Base-by-base conservation (phyloP, 2,329 filamentous ascomycete species). In the Fusarium fujikuroi region DNA sequence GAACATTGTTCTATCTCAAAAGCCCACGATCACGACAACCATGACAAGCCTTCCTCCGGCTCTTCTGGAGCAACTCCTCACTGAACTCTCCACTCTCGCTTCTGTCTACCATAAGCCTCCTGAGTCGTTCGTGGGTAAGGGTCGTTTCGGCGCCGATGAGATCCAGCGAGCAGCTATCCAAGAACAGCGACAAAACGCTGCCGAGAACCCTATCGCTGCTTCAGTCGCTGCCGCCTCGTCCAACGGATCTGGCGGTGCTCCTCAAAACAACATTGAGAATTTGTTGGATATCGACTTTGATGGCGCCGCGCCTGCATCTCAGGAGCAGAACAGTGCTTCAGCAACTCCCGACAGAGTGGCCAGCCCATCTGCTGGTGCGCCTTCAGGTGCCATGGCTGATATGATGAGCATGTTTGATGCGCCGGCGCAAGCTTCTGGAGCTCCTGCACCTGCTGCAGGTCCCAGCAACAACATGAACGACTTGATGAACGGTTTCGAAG, bases 21-120 rank as follows among this genome's bases (percentile, higher is more conserved):
- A 98, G 82, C 96, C 96, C 9, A 92, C 95, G 36, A 99, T 99
- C 79, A 92, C 93, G 43, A 95, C 95, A 28, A 99, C 96, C 32
- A 98, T 99, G 85, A 93, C 93, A 64, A 95, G 93, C 64, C 88
- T 98, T 36, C 95, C 96, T 4, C 89, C 93, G 9, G 87, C 91
- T 39, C 88, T 99, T 11, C 89, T 99, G 47, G 95, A 99, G 70
- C 92, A 95, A 81, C 90, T 99, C n/a, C 90, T 99, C 14, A 88
- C 89, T 15, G 95, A 99, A 82, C 90, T 99, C 37, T 98, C 95
- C 18, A 98, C 96, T 15, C 89, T 99, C 36, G 95, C 96, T 12
- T 98, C 95, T 3, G 96, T 99, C 28, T 99, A 99, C 84, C 96
- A 99, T 89, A 98, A 97, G 85, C 95, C 95, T 14, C 95, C 96